These are phyloP conservation scores for Metarhizium rileyi DNA, from an alignment of 2,329 filamentous ascomycete species.

Conservation along the genomic window DNA sequence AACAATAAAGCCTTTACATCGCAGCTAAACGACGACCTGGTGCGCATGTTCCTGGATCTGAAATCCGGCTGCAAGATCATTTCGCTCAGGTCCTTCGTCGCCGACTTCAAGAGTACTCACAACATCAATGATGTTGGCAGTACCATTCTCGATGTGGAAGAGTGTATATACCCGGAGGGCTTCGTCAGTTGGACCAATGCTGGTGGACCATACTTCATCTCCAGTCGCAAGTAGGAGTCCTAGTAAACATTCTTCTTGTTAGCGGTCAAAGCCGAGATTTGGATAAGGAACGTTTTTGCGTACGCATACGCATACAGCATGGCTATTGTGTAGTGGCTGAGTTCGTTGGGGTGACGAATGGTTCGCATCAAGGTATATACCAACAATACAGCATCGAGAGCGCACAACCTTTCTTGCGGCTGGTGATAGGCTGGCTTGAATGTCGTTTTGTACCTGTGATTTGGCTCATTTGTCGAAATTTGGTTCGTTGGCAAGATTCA, in stretches of 20 bases:
- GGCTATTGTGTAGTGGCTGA: background rate
- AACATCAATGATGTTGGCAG: slow-evolving; percentile 72
- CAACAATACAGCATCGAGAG: slow-evolving; percentile 4
- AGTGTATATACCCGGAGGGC: slow-evolving; percentile 48
- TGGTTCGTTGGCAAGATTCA: slow-evolving; percentile 60
- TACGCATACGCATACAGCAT: background rate
- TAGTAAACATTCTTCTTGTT: slow-evolving; percentile 18
- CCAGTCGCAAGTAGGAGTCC: slow-evolving; percentile 55
- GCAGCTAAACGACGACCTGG: slow-evolving; percentile 71
- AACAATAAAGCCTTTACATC: slow-evolving; percentile 97
- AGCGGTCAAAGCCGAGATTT: slow-evolving; percentile 16
- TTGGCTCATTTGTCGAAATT: slow-evolving; percentile 14
- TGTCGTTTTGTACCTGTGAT: background rate
- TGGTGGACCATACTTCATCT: slow-evolving; percentile 79
- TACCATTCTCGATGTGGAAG: slow-evolving; percentile 70
- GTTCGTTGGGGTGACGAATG: background rate
- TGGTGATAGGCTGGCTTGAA: background rate
- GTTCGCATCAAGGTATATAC: slow-evolving; percentile 22
- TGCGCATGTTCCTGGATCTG: slow-evolving; percentile 85
- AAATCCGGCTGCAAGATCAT: slow-evolving; percentile 86
- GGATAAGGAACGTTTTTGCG: slow-evolving; percentile 9
- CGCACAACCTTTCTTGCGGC: background rate
- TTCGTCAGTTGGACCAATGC: slow-evolving; percentile 91
- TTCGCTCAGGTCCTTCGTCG: slow-evolving; percentile 84
- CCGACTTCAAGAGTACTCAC: slow-evolving; percentile 64